phyloP scores from a whole-genome alignment of 495 filamentous ascomycete species.

The Aspergillus ostianus region DNA sequence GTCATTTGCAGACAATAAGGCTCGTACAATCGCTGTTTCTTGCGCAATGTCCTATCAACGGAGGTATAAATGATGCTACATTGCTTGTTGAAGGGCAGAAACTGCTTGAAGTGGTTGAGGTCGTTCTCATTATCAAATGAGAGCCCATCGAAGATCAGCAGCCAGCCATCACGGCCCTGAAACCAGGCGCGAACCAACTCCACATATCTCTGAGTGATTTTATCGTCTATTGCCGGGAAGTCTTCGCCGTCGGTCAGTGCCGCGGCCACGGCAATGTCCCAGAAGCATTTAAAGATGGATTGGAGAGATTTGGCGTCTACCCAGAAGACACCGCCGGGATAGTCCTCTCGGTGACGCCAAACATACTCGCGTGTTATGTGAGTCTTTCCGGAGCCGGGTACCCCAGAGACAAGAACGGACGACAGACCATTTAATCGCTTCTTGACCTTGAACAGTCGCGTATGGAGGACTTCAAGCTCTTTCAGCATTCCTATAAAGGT shows the following conservation, averaged over 20 bases:
- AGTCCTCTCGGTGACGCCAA: constrained; percentile 62
- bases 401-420: constrained; percentile 67
- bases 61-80: constrained; percentile 79
- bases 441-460: constrained; percentile 62
- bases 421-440: constrained; percentile 61
- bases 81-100: constrained; percentile 66
- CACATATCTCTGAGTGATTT: constrained; percentile 55
- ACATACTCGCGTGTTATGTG: constrained; percentile 82
- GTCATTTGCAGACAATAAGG: constrained; percentile 68
- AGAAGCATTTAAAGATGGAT: constrained; percentile 66
- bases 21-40: constrained; percentile 68
- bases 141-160: constrained; percentile 74
- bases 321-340: constrained; percentile 79
- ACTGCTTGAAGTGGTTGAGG: constrained; percentile 56
- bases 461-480: constrained; percentile 66
- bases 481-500: constrained; percentile 73
- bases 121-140: constrained; percentile 61
- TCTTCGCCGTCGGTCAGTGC: constrained; percentile 48
- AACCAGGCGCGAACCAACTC: constrained; percentile 67
- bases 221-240: constrained; percentile 31
- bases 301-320: constrained; percentile 64
- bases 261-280: constrained; percentile 70
- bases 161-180: constrained; percentile 66
- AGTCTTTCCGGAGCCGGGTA: constrained; percentile 78
- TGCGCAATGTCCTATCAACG: constrained; percentile 62